Percentiles rank a stretch among this genome's conserved stretches.
Evolutionary conservation across 371 early-diverging fungal species (phyloP).

Genomic region (Rhizopus stolonifer): DNA sequence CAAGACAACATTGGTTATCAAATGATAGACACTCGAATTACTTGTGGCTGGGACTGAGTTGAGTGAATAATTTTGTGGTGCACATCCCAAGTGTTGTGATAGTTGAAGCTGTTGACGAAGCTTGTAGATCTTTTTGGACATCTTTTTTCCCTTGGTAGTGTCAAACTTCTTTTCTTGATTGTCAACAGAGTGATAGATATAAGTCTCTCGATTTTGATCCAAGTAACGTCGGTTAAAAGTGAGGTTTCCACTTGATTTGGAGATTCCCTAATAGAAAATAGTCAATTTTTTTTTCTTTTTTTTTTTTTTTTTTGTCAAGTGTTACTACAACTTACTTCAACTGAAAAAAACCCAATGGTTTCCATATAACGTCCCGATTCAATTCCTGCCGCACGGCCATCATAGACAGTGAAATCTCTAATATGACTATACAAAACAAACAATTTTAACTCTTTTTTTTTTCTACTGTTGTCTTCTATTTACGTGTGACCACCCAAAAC

Average conservation of each 20-base stretch:
- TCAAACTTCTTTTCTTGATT: slow-evolving; percentile 30
- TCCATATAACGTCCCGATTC: slow-evolving; percentile 62
- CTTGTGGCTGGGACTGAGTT: slow-evolving; percentile 39
- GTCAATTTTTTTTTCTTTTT: not conserved
- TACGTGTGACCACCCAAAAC: slow-evolving; percentile 59
- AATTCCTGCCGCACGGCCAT: slow-evolving; percentile 54
- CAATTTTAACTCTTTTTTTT: not conserved
- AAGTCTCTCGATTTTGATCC: slow-evolving; percentile 57
- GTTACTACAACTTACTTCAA: not conserved
- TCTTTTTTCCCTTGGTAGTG: slow-evolving; percentile 43
- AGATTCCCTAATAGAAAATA: slow-evolving; percentile 16
- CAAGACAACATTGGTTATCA: slow-evolving; percentile 48
- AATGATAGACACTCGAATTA: slow-evolving; percentile 38
- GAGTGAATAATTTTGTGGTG: slow-evolving; percentile 54
- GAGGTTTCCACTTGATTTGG: slow-evolving; percentile 28
- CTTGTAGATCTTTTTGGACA: slow-evolving; percentile 41
- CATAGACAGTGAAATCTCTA: slow-evolving; percentile 55
- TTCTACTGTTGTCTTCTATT: not conserved
- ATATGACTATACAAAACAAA: slow-evolving; percentile 32
- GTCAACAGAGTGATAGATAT: slow-evolving; percentile 50
- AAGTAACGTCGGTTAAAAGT: slow-evolving; percentile 60
- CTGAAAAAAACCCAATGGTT: slow-evolving; percentile 39
- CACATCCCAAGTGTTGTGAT: slow-evolving; percentile 45
- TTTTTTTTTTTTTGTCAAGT: too few species aligned
- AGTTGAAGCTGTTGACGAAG: slow-evolving; percentile 34